Conservation (phyloP, 768 basidiomycete genomes). For the Termitomyces sp. region DNA sequence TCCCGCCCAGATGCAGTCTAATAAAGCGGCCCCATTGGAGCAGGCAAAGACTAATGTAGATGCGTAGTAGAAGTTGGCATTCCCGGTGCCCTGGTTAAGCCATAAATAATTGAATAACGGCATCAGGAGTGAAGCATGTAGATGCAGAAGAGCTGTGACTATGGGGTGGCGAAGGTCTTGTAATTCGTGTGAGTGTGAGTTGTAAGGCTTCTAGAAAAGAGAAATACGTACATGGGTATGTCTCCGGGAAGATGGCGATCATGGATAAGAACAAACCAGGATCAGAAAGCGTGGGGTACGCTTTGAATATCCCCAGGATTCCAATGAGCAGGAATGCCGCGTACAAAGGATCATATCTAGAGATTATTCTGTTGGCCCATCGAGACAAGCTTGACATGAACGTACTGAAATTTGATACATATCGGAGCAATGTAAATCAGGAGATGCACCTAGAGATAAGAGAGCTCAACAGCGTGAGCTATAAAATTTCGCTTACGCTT, state of each 20-base stretch:
- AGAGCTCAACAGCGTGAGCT: background rate
- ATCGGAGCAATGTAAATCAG: slow-evolving; percentile 78
- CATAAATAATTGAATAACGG: slow-evolving; percentile 91
- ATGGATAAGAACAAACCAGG: slow-evolving; percentile 82
- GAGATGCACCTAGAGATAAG: slow-evolving; percentile 58
- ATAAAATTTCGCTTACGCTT: slow-evolving; percentile 17
- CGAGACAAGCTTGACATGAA: background rate
- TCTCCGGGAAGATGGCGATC: slow-evolving; percentile 78
- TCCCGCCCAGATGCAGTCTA: slow-evolving; percentile 83
- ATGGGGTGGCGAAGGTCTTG: slow-evolving; percentile 83
- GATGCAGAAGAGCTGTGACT: slow-evolving; percentile 74
- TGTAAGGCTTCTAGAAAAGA: background rate
- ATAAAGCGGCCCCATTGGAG: slow-evolving; percentile 75
- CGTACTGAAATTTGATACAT: slow-evolving; percentile 84
- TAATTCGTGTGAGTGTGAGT: background rate
- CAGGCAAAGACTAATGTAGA: slow-evolving; percentile 91
- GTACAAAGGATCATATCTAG: slow-evolving; percentile 80
- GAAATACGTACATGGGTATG: slow-evolving; percentile 62
- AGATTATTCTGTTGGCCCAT: background rate
- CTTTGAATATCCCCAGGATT: slow-evolving; percentile 78
- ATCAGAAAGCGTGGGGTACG: slow-evolving; percentile 89
- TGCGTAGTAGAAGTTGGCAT: slow-evolving; percentile 98
- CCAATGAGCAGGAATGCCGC: slow-evolving; percentile 74
- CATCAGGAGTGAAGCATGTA: slow-evolving; percentile 79
- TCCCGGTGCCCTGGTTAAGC: slow-evolving; percentile 88